Evolutionary conservation across 805 yeast species (phyloP), one percentile per base, ranked within the genome.

Genomic region (Hanseniaspora jakobsenii): DNA sequence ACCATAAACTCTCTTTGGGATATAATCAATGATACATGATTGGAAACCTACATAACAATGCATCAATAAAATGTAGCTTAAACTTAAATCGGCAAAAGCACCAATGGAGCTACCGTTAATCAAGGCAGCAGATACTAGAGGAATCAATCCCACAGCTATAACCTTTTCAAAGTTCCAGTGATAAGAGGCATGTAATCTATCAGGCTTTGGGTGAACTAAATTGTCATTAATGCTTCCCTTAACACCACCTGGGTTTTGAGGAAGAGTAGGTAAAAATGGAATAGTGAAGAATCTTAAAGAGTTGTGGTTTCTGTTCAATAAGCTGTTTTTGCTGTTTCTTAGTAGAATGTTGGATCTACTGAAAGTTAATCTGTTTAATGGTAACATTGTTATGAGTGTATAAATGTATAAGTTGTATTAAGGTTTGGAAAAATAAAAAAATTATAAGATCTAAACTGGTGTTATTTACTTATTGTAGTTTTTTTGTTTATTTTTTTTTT

Each of bases 191-290:
- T 85, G 87, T 40, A 68, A 57, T 51, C 69, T 73, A 55, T 73
- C 68, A 4, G 77, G 60, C 32, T 68, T 62, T 31, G 96, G 96
- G 13, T 75, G 66, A 27, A 66, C 64, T 55, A 71, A 81, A 13
- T 97, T 86, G 50, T 91, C 97, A 62, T 89, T 91, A 38, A 87
- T 94, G 6, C 87, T 77, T n/a, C 96, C 97, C 37, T 78, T 78
- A 47, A 89, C 78, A 60, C 81, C 71, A 30, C 96, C 97, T 35
- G 96, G 83, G 28, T 93, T 89, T 64, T 83, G 93, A 47, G 79
- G 78, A 48, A 76, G 73, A 37, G 71, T 67, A 52, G 75, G 77
- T 64, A 75, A 53, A 62, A 73, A 65, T 60, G 71, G 62, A 43
- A 68, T 67, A 21, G 67, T 66, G 44, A 66, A 55, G 30, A 12